phyloP scores from a whole-genome alignment of 2,329 filamentous ascomycete species.

The Metarhizium brunneum region DNA sequence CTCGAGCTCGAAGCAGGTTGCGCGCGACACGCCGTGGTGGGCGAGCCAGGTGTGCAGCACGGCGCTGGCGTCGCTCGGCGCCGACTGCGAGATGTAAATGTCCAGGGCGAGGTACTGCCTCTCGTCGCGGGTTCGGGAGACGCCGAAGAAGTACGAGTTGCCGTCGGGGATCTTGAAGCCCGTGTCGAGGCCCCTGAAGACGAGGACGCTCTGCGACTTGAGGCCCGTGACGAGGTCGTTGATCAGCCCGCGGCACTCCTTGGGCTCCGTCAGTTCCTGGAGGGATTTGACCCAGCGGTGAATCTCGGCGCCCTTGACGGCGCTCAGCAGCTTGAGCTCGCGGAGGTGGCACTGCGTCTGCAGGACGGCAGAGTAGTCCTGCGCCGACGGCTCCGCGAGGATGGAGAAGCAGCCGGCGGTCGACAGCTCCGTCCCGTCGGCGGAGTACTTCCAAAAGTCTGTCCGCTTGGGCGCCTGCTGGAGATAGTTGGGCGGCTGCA shows the following conservation, averaged over 20 bases:
- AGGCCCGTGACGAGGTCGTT: conserved; percentile 19
- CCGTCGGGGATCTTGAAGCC: conserved; percentile 23
- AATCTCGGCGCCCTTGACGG: conserved; percentile 16
- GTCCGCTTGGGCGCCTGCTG: conserved; percentile 13
- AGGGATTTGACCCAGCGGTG: conserved; percentile 16
- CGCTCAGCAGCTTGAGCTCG: conserved; percentile 21
- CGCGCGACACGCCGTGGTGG: conserved; percentile 22
- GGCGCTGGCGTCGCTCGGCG: conserved; percentile 19
- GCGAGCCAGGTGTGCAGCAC: conserved; percentile 29
- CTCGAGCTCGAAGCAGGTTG: conserved; percentile 23
- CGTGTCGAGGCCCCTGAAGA: conserved; percentile 26
- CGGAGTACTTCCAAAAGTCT: conserved; percentile 22
- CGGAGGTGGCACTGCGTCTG: conserved; percentile 21
- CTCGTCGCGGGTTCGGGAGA: conserved; percentile 13
- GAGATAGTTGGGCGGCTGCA: conserved; percentile 15
- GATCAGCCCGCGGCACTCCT: conserved; percentile 13
- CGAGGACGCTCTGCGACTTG: conserved; percentile 12
- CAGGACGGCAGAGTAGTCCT: conserved; percentile 21
- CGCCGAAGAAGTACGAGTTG: conserved; percentile 23
- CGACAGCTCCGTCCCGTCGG: conserved; percentile 18
- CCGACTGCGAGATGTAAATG: conserved; percentile 26
- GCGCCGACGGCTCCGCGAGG: conserved; percentile 15
- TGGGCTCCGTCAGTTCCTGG: conserved; percentile 10
- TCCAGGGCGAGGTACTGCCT: conserved; percentile 12
- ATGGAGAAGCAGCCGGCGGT: conserved; percentile 21